A percentile compares a stretch with the other conserved stretches of the same genome.
Evolutionary conservation across 2,329 filamentous ascomycete genomes (phyloP).

Genomic region (Monosporascus sp.): DNA sequence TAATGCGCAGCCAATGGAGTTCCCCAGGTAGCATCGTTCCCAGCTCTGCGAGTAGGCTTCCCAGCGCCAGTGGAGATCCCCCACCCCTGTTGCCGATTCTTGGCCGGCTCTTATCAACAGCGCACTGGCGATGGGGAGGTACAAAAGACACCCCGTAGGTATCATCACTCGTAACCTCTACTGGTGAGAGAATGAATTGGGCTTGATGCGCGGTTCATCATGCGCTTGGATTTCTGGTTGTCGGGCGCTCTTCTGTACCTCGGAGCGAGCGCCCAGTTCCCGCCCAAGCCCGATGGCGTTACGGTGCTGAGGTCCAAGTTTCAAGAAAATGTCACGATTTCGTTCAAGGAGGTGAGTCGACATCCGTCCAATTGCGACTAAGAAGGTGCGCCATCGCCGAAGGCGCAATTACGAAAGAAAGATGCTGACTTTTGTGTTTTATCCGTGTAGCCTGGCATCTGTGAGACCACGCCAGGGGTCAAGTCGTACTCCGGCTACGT

Average conservation of each 20-base stretch:
- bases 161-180: too few species aligned
- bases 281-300: conserved; percentile 5
- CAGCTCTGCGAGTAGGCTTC: too few species aligned
- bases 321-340: conserved; percentile 11
- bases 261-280: conserved; percentile 3
- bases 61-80: too few species aligned
- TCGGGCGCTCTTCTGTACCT: not conserved
- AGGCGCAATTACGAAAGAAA: not conserved
- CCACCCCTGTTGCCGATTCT: too few species aligned
- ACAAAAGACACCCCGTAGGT: too few species aligned
- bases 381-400: not conserved
- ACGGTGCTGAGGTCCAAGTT: conserved; percentile 9
- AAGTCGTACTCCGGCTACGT: not conserved
- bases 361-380: not conserved
- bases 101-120: too few species aligned
- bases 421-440: not conserved
- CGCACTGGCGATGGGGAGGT: too few species aligned
- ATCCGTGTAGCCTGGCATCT: conserved; percentile 5
- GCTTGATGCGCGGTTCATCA: too few species aligned
- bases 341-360: conserved; percentile 7
- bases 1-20: too few species aligned
- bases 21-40: too few species aligned
- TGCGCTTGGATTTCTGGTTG: too few species aligned
- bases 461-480: conserved; percentile 11
- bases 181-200: too few species aligned